A percentile compares a stretch with the other conserved stretches of the same genome.
phyloP scores from a whole-genome alignment of 164 flowering plant species.

The Nelumbo lutea region DNA sequence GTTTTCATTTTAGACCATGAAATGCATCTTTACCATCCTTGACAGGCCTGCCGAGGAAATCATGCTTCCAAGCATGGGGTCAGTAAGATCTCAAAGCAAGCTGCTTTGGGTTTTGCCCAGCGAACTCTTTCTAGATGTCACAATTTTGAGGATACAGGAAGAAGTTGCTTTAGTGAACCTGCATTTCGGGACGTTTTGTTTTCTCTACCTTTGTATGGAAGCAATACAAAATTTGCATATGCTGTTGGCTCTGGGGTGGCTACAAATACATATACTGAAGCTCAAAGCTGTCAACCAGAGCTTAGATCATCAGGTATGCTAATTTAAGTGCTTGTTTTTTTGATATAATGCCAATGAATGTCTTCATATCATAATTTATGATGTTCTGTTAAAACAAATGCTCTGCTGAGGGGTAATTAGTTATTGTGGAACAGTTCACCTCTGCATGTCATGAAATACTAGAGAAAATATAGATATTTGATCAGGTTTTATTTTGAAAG shows the following conservation, averaged over 20 bases:
- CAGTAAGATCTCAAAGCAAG: slow-evolving; percentile 55
- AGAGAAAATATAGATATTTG: background rate
- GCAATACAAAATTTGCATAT: slow-evolving; percentile 32
- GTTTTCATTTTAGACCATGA: background rate
- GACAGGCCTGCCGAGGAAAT: slow-evolving; percentile 50
- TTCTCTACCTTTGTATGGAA: slow-evolving; percentile 29
- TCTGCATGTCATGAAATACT: background rate
- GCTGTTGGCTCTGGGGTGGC: slow-evolving; percentile 31
- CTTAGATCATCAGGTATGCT: slow-evolving; percentile 40
- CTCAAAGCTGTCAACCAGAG: slow-evolving; percentile 28
- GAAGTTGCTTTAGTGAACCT: slow-evolving; percentile 56
- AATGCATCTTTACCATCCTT: background rate
- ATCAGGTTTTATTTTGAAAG: too few relatives aligned
- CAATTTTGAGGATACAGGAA: slow-evolving; percentile 53
- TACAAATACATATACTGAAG: slow-evolving; percentile 30
- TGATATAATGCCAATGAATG: background rate
- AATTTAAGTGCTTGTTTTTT: background rate
- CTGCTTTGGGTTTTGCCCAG: slow-evolving; percentile 61
- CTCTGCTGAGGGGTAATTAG: background rate
- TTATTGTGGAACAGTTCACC: background rate
- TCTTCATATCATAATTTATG: background rate
- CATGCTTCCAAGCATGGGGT: slow-evolving; percentile 38
- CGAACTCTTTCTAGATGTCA: slow-evolving; percentile 60
- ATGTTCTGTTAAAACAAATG: background rate
- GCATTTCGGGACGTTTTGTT: slow-evolving; percentile 43